Evolutionary conservation across 148 eudicot genomes (phyloP), one percentile per base, ranked within the genome.

Genomic region (Chenopodium quinoa): DNA sequence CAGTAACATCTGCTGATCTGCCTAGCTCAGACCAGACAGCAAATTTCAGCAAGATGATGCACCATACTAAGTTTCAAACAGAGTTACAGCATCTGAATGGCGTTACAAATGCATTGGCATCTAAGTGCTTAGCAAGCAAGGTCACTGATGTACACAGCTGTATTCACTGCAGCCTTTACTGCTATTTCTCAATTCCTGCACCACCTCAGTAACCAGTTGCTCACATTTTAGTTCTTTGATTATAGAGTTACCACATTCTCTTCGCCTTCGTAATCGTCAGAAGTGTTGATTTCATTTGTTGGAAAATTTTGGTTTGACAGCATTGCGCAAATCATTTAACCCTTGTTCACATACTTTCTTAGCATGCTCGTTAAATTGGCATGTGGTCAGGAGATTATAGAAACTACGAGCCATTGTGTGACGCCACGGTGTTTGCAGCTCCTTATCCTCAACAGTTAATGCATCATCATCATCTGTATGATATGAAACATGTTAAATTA

Each of bases 381-480:
- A 63, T 22, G 67, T n/a, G 67, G 29, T 63, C 67, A 63, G 67
- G 67, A 63, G 29, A n/a, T 63, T 6, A 63, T 63, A 63, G 27
- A 63, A 63, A 22, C 29, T 63, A 63, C 67, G 29, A 63, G 67
- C 67, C 67, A 63, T 63, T 22, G 67, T n/a, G 27, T 63, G 67
- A 9, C 67, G 67, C 67, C 67, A 63, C 23, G 67, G 67, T 63
- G 67, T 63, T 8, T 63, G 67, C 67, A 63, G 67, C 67, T 63
- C 29, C 25, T 63, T 22, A 9, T 63, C 67, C 67, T 63, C 67
- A n/a, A 63, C 27, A 7, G 67, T 63, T 63, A 29, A 63, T n/a
- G 67, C 67, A n/a, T 63, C 67, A 63, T 63, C 67, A 63, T 63
- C 67, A 63, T 63, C 67, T 63, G n/a, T n/a, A 22, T 63, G 62